phyloP scores from a whole-genome alignment of 1,139 yeast species.

The Yarrowia galli region DNA sequence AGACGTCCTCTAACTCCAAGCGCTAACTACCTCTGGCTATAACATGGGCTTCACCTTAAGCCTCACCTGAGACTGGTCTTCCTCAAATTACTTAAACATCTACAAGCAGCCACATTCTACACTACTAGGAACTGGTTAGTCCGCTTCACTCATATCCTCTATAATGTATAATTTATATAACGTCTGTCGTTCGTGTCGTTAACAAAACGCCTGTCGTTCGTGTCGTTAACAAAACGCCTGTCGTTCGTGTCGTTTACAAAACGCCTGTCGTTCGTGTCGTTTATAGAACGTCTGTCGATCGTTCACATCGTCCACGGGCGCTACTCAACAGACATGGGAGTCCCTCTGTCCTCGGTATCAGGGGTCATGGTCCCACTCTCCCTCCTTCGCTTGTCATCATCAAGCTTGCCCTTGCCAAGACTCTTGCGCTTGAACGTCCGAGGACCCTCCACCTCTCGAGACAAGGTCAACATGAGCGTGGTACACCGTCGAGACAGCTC shows the following conservation, averaged over 20 bases:
- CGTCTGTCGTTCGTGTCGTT: background rate
- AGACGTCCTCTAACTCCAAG: no score
- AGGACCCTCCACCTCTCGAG: slow-evolving; percentile 50
- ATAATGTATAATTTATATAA: background rate
- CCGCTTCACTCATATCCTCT: no score
- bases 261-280: background rate
- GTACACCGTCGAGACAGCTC: slow-evolving; percentile 86
- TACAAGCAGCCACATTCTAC: no score
- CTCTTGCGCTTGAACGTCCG: slow-evolving; percentile 47
- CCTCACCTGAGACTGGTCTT: no score
- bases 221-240: background rate
- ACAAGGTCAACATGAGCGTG: slow-evolving; percentile 62
- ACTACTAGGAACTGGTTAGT: no score
- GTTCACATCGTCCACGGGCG: no score
- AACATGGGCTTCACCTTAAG: no score
- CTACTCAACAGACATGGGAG: slow-evolving; percentile 11
- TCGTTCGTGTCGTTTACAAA: no score
- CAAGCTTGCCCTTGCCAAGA: slow-evolving; percentile 32
- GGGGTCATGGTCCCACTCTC: slow-evolving; percentile 24
- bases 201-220: background rate
- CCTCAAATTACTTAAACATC: no score
- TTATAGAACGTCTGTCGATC: background rate
- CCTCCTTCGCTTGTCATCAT: slow-evolving; percentile 18
- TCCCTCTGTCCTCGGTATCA: slow-evolving; percentile 7
- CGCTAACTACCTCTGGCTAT: no score